These are phyloP conservation scores for Coemansia erecta DNA, from an alignment of 192 early-diverging fungal genomes.

Conservation along the genomic window DNA sequence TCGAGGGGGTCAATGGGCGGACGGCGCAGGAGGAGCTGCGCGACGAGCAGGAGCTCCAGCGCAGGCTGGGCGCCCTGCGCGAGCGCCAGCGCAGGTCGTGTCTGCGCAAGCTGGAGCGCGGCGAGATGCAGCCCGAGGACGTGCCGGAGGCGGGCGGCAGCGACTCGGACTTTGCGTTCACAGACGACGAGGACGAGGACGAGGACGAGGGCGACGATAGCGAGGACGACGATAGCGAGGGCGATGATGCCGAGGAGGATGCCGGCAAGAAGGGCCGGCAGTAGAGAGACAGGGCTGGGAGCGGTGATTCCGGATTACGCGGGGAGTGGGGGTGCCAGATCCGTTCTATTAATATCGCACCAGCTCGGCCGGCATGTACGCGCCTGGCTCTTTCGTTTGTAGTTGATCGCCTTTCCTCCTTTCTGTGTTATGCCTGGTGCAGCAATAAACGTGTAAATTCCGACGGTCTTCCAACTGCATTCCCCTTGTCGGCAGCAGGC, in stretches of 20 bases:
- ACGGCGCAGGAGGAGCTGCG: slow-evolving; percentile 63
- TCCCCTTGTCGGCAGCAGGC: no score
- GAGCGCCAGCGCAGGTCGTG: slow-evolving; percentile 84
- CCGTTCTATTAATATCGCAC: no score
- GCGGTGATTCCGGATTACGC: no score
- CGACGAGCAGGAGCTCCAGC: slow-evolving; percentile 74
- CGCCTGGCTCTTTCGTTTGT: no score
- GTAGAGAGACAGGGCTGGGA: no score
- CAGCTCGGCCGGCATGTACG: no score
- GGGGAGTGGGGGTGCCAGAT: no score
- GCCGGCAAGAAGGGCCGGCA: no score
- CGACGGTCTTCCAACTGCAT: no score
- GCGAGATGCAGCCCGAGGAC: slow-evolving; percentile 59
- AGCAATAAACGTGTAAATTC: no score
- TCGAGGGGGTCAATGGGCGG: slow-evolving; percentile 57
- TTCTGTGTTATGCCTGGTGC: no score
- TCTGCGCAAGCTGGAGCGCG: slow-evolving; percentile 75
- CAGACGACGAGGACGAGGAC: slow-evolving; percentile 59
- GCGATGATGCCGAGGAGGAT: slow-evolving; percentile 42
- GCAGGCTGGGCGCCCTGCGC: slow-evolving; percentile 65
- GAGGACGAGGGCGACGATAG: slow-evolving; percentile 49
- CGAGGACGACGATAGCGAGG: slow-evolving; percentile 34
- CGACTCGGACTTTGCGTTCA: slow-evolving; percentile 51
- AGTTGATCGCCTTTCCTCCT: no score
- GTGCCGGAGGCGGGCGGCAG: slow-evolving; percentile 35